These are phyloP conservation scores for Blastocladiella emersonii DNA, from an alignment of 371 early-diverging fungal species.

Conservation along the genomic window DNA sequence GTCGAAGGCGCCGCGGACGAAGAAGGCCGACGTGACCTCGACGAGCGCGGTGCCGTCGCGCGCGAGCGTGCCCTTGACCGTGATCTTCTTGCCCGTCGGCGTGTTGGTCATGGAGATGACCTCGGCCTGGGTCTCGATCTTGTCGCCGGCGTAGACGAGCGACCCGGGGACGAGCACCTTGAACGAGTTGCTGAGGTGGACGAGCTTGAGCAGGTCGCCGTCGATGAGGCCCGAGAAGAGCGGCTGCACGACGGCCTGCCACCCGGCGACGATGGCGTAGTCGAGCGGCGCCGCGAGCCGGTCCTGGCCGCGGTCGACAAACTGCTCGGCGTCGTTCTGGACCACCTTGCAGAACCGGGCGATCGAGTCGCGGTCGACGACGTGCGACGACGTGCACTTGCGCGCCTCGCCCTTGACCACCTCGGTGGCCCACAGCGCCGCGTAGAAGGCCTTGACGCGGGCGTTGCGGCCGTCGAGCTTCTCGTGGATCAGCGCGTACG, in stretches of 20 bases:
- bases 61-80: slow-evolving; percentile 62
- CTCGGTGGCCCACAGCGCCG: slow-evolving; percentile 67
- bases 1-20: slow-evolving; percentile 77
- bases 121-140: slow-evolving; percentile 58
- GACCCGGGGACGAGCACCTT: slow-evolving; percentile 63
- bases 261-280: slow-evolving; percentile 85
- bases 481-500: slow-evolving; percentile 79
- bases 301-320: slow-evolving; percentile 49
- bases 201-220: slow-evolving; percentile 80
- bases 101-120: slow-evolving; percentile 67
- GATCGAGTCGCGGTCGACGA: slow-evolving; percentile 50
- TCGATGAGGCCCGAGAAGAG: slow-evolving; percentile 88
- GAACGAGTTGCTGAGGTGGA: slow-evolving; percentile 90
- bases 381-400: slow-evolving; percentile 40
- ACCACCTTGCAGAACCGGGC: slow-evolving; percentile 74
- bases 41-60: slow-evolving; percentile 48
- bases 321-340: slow-evolving; percentile 80
- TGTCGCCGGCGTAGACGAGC: slow-evolving; percentile 70
- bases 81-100: slow-evolving; percentile 81
- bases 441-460: slow-evolving; percentile 85
- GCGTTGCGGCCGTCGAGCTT: slow-evolving; percentile 85
- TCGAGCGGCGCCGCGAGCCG: slow-evolving; percentile 75
- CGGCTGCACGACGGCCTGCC: slow-evolving; percentile 85
- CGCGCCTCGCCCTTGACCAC: slow-evolving; percentile 33
- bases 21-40: slow-evolving; percentile 71